Conservation (phyloP, 2,329 filamentous ascomycete genomes). For the Fusarium pseudonygamai region DNA sequence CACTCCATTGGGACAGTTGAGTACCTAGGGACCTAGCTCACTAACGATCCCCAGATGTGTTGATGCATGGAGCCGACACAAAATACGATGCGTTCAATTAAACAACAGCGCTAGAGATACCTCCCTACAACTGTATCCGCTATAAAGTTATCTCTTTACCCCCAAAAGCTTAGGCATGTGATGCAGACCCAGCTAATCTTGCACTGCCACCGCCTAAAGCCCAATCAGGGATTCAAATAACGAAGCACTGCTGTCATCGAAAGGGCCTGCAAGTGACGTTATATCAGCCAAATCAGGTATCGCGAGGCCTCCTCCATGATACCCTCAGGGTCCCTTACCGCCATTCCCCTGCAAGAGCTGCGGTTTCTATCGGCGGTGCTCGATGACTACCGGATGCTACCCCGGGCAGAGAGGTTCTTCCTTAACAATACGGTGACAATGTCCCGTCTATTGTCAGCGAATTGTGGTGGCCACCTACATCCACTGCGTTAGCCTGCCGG, state of each 20-base stretch:
- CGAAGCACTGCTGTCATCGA: constrained; percentile 2
- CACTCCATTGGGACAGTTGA: not conserved
- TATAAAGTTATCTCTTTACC: not conserved
- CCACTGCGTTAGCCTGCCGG: constrained; percentile 6
- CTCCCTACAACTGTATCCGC: not conserved
- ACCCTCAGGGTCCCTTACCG: constrained; percentile 31
- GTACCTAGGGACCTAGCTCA: too few species aligned
- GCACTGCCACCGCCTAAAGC: constrained; percentile 28
- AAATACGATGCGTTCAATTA: constrained; percentile 15
- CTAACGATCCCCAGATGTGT: not conserved
- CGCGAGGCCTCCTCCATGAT: constrained; percentile 11
- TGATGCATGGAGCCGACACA: not conserved
- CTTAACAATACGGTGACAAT: constrained; percentile 26
- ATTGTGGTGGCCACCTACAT: constrained; percentile 13
- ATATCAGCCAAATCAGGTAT: constrained; percentile 23
- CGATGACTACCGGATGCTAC: constrained; percentile 23
- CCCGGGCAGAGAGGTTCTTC: constrained; percentile 6
- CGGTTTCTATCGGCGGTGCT: constrained; percentile 30
- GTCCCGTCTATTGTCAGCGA: not conserved
- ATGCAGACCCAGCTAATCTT: not conserved
- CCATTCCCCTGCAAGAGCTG: constrained; percentile 15
- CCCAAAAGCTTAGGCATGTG: constrained; percentile 5
- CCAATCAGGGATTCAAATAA: constrained; percentile 3
- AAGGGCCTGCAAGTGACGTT: constrained; percentile 20
- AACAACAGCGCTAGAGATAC: constrained; percentile 17